Conservation (phyloP, 306 rosid genomes). For the Corylus americana region DNA sequence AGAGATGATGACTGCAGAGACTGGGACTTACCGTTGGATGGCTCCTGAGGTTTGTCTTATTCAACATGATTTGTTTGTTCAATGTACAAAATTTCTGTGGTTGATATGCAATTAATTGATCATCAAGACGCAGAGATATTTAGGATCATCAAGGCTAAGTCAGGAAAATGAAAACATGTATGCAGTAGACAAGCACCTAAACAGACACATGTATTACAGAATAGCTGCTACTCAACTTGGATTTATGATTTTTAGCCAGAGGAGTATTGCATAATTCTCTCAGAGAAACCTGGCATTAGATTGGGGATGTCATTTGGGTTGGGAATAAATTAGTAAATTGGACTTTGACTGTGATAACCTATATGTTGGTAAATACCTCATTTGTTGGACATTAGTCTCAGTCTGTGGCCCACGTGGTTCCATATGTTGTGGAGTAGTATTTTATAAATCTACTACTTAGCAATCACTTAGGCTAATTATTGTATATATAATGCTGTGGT, state of each 20-base stretch:
- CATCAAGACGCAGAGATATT: not conserved
- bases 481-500: not conserved
- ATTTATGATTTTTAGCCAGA: not conserved
- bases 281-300: not conserved
- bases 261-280: not conserved
- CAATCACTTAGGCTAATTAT: not conserved
- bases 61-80: not conserved
- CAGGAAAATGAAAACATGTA: not conserved
- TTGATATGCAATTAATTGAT: constrained; percentile 7
- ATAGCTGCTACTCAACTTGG: not conserved
- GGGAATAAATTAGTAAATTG: not conserved
- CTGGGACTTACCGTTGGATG: constrained; percentile 98
- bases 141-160: not conserved
- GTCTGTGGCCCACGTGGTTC: not conserved
- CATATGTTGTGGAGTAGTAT: not conserved
- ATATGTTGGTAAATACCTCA: not conserved
- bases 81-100: not conserved
- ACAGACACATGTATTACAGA: not conserved
- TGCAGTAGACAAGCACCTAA: not conserved
- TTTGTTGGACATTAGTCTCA: not conserved
- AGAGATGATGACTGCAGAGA: constrained; percentile 98
- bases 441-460: not conserved
- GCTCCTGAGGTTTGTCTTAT: constrained; percentile 81
- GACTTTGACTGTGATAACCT: not conserved
- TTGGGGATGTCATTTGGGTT: not conserved